phyloP scores from a whole-genome alignment of 2,329 filamentous ascomycete species.

The Stenocarpella maydis region DNA sequence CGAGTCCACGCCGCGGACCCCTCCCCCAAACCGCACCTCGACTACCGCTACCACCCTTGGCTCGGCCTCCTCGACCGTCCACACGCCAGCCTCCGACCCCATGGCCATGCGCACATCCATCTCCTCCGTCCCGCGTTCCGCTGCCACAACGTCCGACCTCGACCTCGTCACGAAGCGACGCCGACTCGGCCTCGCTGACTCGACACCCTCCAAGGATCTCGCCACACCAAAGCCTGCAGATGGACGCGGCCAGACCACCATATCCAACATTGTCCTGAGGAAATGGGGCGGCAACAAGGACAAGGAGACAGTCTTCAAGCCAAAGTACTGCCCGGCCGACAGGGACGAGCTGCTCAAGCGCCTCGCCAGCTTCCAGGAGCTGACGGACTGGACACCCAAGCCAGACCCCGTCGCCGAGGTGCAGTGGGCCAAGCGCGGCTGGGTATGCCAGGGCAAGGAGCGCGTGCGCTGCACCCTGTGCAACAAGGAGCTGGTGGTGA shows the following conservation, averaged over 20 bases:
- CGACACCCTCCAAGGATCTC: conserved; percentile 47
- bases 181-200: conserved; percentile 55
- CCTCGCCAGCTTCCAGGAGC: conserved; percentile 86
- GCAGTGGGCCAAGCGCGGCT: conserved; percentile 93
- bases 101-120: conserved; percentile 38
- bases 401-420: conserved; percentile 86
- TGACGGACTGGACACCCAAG: conserved; percentile 94
- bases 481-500: conserved; percentile 83
- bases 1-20: conserved; percentile 41
- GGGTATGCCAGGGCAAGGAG: conserved; percentile 85
- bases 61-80: conserved; percentile 34
- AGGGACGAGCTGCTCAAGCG: conserved; percentile 82
- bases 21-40: conserved; percentile 31
- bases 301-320: conserved; percentile 46
- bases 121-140: conserved; percentile 34
- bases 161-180: conserved; percentile 62
- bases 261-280: conserved; percentile 53
- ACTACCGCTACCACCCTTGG: conserved; percentile 12
- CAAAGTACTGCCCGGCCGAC: conserved; percentile 87
- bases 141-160: conserved; percentile 44
- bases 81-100: conserved; percentile 37
- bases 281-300: conserved; percentile 48
- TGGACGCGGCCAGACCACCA: conserved; percentile 41
- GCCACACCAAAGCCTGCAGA: background rate
- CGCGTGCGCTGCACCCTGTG: conserved; percentile 88